These are phyloP conservation scores for Calonectria montana DNA, from an alignment of 2,329 filamentous ascomycete genomes.

Conservation along the genomic window DNA sequence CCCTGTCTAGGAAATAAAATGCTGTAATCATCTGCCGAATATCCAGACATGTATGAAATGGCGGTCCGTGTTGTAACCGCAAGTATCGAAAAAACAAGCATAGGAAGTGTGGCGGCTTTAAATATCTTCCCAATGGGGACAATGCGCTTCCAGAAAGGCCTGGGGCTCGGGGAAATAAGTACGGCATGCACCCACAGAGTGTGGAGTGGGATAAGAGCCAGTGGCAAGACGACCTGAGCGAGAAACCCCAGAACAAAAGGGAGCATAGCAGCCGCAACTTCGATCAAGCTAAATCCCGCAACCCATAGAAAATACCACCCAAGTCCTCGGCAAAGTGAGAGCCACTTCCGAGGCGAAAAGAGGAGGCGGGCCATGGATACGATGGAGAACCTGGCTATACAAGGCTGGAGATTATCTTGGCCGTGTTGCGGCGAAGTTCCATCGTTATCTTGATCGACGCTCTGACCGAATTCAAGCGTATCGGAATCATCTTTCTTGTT, in stretches of 20 bases:
- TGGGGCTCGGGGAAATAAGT: neutral
- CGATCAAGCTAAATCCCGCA: neutral
- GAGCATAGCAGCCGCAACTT: neutral
- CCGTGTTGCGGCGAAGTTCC: neutral
- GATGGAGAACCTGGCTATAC: neutral
- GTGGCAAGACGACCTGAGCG: neutral
- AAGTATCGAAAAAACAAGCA: neutral
- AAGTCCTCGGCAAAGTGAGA: neutral
- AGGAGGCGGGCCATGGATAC: neutral
- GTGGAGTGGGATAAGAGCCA: neutral
- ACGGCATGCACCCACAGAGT: neutral
- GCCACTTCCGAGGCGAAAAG: neutral
- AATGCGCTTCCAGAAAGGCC: neutral
- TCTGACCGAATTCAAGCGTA: neutral
- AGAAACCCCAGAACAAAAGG: neutral
- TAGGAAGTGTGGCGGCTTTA: neutral
- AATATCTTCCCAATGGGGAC: neutral
- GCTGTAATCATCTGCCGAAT: neutral
- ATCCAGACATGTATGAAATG: neutral
- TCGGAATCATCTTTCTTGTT: neutral
- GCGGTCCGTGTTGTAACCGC: neutral
- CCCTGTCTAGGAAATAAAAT: neutral
- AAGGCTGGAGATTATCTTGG: neutral
- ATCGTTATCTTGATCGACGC: neutral
- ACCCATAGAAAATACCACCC: neutral